Evolutionary conservation across 202 grass and related monocot species (phyloP), one percentile per base, ranked within the genome.

Genomic region (Miscanthus sacchariflorus): DNA sequence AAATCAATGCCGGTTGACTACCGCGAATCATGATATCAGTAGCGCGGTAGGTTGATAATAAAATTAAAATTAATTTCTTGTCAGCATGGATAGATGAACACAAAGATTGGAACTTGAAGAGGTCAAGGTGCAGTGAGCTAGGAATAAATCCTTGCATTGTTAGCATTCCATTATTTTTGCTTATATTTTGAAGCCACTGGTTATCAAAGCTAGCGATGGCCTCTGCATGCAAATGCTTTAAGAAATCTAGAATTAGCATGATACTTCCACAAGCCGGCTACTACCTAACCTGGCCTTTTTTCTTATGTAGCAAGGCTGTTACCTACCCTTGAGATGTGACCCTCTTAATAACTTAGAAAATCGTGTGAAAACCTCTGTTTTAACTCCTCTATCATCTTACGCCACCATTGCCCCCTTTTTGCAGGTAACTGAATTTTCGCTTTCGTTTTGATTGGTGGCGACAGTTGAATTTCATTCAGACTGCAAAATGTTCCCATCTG

Each of bases 271-370:
- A 33, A 67, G 72, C n/a, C 39, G 74, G 46, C 58, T 74, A 30
- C 46, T 84, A 74, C 84, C 74, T 83, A 83, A 66, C 85, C 54
- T 48, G 18, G 13, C 5, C 54, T 48, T 24, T 28, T 66, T 12
- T 24, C 24, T 77, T 36, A 45, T 72, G 71, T 77, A 78, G 70
- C 61, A 85, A 85, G 71, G 77, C 42, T 64, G 10, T 79, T 89
- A 89, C 90, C 90, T 79, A 86, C 67, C 79, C 67, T 52, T 83
- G 38, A 64, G 87, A 92, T 83, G 90, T 89, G 87, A 86, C 90
- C 54, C 87, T 83, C 83, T 81, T 91, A 86, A 86, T 91, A 74
- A 30, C 67, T 58, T 70, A 58, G 86, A 86, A 79, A 86, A 79
- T 74, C 17, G 79, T 78, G 67, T 56, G 39, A 48, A 86, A 79